A percentile compares a stretch with the other conserved stretches of the same genome.
Conservation (phyloP, 2,329 filamentous ascomycete species). For the Leptographium flavum region DNA sequence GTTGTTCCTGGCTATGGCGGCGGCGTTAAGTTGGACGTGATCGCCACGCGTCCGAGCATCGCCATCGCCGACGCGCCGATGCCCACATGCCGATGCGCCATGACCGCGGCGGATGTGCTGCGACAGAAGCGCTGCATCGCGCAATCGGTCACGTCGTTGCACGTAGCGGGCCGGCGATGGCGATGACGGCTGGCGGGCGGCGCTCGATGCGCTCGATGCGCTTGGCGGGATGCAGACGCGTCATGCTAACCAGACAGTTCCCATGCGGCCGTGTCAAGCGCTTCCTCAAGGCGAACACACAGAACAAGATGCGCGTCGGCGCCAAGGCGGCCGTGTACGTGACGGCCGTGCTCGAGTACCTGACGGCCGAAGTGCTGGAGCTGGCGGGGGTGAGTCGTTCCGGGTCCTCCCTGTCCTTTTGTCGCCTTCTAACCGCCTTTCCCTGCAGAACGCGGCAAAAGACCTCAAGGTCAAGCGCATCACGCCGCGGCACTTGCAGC, state of each 20-base stretch:
- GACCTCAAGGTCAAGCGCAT: conserved; percentile 99
- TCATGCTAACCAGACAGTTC: conserved; percentile 45
- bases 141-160: no score
- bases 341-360: conserved; percentile 93
- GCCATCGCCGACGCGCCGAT: background rate
- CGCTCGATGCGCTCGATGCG: background rate
- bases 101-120: background rate
- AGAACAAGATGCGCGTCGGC: conserved; percentile 99
- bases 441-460: conserved; percentile 94
- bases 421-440: no score
- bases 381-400: conserved; percentile 62
- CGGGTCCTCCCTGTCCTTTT: no score
- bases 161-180: no score
- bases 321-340: conserved; percentile 98
- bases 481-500: conserved; percentile 91
- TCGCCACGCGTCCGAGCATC: background rate
- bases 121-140: no score
- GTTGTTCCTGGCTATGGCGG: conserved; percentile 2
- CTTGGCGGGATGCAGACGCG: background rate
- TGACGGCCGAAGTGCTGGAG: conserved; percentile 95
- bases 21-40: no score
- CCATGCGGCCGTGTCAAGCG: conserved; percentile 99
- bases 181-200: no score
- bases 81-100: background rate
- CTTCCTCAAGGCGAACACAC: conserved; percentile 97